Conservation (phyloP, 2,329 filamentous ascomycete genomes). For the Septoria linicola region DNA sequence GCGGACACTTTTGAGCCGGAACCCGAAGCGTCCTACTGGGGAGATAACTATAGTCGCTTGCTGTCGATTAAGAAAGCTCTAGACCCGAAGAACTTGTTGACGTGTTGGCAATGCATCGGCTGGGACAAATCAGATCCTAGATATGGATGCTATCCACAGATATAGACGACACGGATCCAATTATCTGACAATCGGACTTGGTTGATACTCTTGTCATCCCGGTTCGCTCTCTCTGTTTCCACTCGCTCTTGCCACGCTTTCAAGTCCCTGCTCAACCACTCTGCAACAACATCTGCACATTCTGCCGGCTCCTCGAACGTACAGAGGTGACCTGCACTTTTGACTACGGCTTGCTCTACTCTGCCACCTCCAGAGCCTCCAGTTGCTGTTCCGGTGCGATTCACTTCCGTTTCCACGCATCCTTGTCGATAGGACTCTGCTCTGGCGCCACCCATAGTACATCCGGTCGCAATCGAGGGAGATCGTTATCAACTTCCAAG, state of each 20-base stretch:
- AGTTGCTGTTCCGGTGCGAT: not conserved
- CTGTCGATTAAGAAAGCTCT: conserved; percentile 25
- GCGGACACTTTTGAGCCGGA: conserved; percentile 27
- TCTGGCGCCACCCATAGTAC: not conserved
- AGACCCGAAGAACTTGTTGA: conserved; percentile 29
- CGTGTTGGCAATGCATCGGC: conserved; percentile 26
- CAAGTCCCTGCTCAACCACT: not conserved
- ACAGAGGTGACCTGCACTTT: not conserved
- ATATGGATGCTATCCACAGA: conserved; percentile 25
- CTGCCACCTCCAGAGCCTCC: not conserved
- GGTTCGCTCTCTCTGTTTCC: not conserved
- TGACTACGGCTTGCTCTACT: not conserved
- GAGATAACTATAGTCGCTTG: conserved; percentile 26
- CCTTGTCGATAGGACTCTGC: not conserved
- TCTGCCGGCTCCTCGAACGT: not conserved
- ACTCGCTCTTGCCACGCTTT: not conserved
- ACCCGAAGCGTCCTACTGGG: conserved; percentile 24
- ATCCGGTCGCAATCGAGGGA: not conserved
- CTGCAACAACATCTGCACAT: not conserved
- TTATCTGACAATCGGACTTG: not conserved
- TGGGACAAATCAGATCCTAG: conserved; percentile 25
- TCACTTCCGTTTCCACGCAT: not conserved
- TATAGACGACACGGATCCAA: not conserved
- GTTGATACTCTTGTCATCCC: not conserved
- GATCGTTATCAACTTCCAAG: not conserved